Base-by-base conservation (phyloP, 192 early-diverging fungal species). In the Chytriomyces hyalinus region DNA sequence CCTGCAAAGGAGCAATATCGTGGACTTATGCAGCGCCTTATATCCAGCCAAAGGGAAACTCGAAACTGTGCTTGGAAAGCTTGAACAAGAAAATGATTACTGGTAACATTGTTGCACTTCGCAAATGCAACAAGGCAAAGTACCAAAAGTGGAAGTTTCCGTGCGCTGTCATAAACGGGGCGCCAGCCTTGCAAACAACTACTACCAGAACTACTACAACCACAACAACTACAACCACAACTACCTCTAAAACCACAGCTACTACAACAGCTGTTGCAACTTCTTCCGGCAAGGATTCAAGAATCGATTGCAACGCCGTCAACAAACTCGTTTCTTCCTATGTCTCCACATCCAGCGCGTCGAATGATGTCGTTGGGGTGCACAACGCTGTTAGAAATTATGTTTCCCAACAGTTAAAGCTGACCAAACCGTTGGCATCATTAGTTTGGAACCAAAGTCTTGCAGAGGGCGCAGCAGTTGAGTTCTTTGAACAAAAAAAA, bases 271-370 rank as follows among this genome's bases (percentile, higher is more conserved):
- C n/a, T 4, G 17, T 26, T 15, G 44, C 44, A 20, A 49, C 67
- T n/a, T 51, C 49, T n/a, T 15, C 67, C 48, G 13, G 17, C 17
- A 15, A 22, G n/a, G 17, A n/a, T 15, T 13, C 20, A 22, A 22
- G 13, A 26, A 36, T 49, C 4, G 70, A 71, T 36, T 71, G 70
- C 51, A 71, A 51, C 22, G 8, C 6, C 13, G 59, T 71, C 51
- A 22, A 10, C 9, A 1, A 11, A 4, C 11, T 71, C 24, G 20
- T 22, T 9, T 17, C 13, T 36, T 9, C 13, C 17, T 71, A 26
- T 36, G 36, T 36, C 17, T 9, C 13, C 11, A 22, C 70, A 11
- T 49, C 50, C 13, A 59, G 59, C 22, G 49, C 10, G 20, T 20
- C 70, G 1, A 20, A 17, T 9, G 70, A 71, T 36, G 70, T 71